Evolutionary conservation across 257 asterid genomes (phyloP), one percentile per base, ranked within the genome.

Genomic region (Vinca minor): DNA sequence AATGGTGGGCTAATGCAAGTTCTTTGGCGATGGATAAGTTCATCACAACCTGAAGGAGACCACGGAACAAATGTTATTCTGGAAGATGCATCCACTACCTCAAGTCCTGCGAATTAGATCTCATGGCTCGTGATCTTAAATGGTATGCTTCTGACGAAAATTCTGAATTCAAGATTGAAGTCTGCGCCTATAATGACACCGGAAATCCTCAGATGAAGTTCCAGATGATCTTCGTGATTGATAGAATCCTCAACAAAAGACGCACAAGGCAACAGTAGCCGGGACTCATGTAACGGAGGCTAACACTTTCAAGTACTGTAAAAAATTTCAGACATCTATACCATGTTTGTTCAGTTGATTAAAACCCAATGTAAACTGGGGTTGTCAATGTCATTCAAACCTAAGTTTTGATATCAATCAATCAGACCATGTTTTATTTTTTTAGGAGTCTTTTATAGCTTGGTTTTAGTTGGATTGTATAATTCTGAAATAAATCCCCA

Each of bases 1-100:
- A 87, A 85, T 69, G 95, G 94, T 8, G 90, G 87, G 46, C 53
- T 85, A 71, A 74, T 87, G 85, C 88, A 81, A 66, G 66, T 78
- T 7, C 46, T 78, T 3, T 87, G 89, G 89, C 74, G 61, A 46
- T 83, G 82, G 84, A 73, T 50, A 60, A 63, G 29, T 66, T 61
- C 69, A 26, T 47, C 66, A 36, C 46, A 65, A 62, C 63, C 50
- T 38, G 87, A 58, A 31, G 73, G 44, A 54, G 77, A 66, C 64
- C 63, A 12, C 15, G 6, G 6, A 21, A 38, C 42, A 20, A 60
- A 69, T 49, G 71, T 70, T 31, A 54, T 35, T 70, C 21, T 10
- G 34, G 78, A 73, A 49, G 71, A 68, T 70, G 65, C 62, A 32
- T 67, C 69, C 12, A 11, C 39, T 31, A 39, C 65, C 60, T 8